Base-by-base conservation (phyloP, 345 rosid species). In the Syzygium aqueum region DNA sequence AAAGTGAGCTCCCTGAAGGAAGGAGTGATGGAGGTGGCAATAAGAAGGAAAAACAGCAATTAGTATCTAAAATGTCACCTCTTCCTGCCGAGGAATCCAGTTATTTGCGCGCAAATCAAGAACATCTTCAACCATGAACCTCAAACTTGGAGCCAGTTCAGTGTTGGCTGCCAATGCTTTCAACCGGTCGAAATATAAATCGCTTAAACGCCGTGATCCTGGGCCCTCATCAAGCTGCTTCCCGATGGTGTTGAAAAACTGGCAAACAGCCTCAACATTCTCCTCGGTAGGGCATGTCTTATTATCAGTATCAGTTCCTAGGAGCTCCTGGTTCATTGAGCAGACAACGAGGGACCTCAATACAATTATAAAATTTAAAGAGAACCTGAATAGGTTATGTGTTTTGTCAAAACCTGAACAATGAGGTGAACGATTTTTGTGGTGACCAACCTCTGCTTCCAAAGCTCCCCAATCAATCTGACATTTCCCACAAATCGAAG, bases 61-160 rank as follows among this genome's bases (percentile, higher is more conserved):
- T 51, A 61, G n/a, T 8, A n/a, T 6, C 67, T 12, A 61, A 57
- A 33, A 57, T 63, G 87, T 19, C 88, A 95, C 99, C 99, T 97
- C 98, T 90, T 96, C 98, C 51, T 96, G 96, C 88, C 99, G 91
- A 33, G 98, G 99, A 90, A 95, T 91, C 99, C 99, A 97, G 33
- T 93, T 94, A 92, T 92, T 95, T 40, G 92, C 77, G 33, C 99
- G 96, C 87, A 94, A 91, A 87, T 95, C 99, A 91, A 95, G 92
- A 89, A 95, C 97, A 91, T 95, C 95, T 51, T 94, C 92, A 85
- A 97, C 93, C 99, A 96, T 94, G 90, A 96, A 97, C 88, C 92
- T 93, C 90, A 96, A 61, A 5, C 98, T 93, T 4, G 94, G 92
- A 5, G 89, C 95, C 56, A 96, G 92, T 87, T 92, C 93, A 43